Percentiles rank a stretch among this genome's conserved stretches.
Conservation (phyloP, 2,329 filamentous ascomycete species). For the Cercospora zeina region DNA sequence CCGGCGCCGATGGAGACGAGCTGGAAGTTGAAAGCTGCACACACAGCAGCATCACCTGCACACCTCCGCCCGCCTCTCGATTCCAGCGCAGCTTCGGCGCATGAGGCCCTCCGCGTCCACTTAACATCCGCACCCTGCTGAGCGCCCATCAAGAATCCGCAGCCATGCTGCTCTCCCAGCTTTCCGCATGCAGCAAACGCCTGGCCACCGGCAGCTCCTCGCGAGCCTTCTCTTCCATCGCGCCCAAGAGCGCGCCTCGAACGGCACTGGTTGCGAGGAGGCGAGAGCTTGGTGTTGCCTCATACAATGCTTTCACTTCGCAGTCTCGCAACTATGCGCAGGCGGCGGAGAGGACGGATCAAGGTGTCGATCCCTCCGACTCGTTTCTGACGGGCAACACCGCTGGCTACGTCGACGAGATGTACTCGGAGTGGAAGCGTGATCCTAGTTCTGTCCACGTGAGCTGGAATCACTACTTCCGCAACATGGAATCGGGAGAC, state of each 20-base stretch:
- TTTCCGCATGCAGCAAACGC: conserved; percentile 65
- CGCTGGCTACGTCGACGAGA: conserved; percentile 98
- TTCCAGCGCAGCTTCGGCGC: conserved; percentile 9
- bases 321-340: conserved; percentile 60
- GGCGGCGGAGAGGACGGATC: conserved; percentile 58
- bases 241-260: conserved; percentile 39
- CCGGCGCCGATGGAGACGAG: conserved; percentile 1
- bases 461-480: conserved; percentile 99
- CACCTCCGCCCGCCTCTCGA: conserved; percentile 3
- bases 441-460: conserved; percentile 92
- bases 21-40: conserved; percentile 7
- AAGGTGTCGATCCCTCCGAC: conserved; percentile 80
- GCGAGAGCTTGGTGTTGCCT: conserved; percentile 48
- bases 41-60: conserved; percentile 9
- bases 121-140: conserved; percentile 13
- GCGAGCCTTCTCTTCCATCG: conserved; percentile 47
- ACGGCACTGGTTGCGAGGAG: conserved; percentile 52
- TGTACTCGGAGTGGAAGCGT: conserved; percentile 97
- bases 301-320: conserved; percentile 46
- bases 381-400: conserved; percentile 96
- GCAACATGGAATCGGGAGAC: conserved; percentile 96
- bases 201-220: conserved; percentile 59
- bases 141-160: conserved; percentile 22
- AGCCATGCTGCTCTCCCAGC: conserved; percentile 69
- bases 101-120: conserved; percentile 1